Base-by-base conservation (phyloP, 305 asterid genomes). In the Euphrasia arctica region DNA sequence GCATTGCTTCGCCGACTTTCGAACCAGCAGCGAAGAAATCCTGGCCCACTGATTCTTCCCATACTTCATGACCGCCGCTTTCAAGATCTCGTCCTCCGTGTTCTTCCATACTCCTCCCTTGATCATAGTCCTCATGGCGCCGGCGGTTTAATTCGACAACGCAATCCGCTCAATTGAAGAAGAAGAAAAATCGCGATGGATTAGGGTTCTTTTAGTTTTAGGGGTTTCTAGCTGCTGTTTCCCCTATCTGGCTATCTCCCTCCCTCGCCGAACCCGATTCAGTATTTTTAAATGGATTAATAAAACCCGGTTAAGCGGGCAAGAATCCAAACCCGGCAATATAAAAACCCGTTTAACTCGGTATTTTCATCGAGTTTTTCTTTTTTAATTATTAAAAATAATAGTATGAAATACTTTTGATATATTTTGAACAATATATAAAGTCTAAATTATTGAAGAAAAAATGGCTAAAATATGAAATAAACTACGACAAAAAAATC, bases 41-140 rank as follows among this genome's bases (percentile, higher is more conserved):
- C 98, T 84, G 5, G 98, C 97, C 97, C 97, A 92, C 39, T 92
- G 98, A 65, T 89, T 92, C 78, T 92, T 92, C n/a, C 97, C 99
- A 69, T 90, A 93, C 62, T 93, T 93, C 97, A 93, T 93, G 8
- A 93, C 97, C 54, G 97, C 97, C 10, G 99, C 97, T 74, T 93
- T 90, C 58, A 93, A 60, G 68, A 90, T 93, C 82, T 93, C 99
- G 63, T 90, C 99, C 76, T 93, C 99, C 73, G 96, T 90, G 80
- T 93, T 90, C 84, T 93, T 93, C 97, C 99, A 93, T 58, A 93
- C 97, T 29, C 99, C 99, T n/a, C 99, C 99, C 72, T 90, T 90
- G 57, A 90, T 88, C 97, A 93, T 93, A 59, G 85, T 90, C 95
- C 99, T 88, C 99, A 93, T 90, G 42, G 47, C 60, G 56, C 64